These are phyloP conservation scores for Psilocybe tampanensis DNA, from an alignment of 768 basidiomycete species.

Conservation along the genomic window DNA sequence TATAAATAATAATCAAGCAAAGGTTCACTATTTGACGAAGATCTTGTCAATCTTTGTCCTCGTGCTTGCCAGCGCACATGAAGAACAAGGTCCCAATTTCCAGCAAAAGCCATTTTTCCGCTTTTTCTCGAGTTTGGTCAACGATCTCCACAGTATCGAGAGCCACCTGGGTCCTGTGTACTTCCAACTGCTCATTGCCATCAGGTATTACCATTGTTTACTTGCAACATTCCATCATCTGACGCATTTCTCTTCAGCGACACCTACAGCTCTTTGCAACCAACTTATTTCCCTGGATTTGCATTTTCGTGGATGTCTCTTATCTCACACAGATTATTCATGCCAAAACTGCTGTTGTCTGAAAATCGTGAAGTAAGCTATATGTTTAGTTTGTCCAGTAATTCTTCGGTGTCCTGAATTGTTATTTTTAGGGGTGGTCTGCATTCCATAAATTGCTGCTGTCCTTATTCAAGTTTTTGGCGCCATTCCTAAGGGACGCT, in stretches of 20 bases:
- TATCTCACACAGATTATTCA: conserved; percentile 94
- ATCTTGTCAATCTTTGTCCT: conserved; percentile 97
- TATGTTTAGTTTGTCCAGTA: not conserved
- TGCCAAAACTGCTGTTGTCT: conserved; percentile 90
- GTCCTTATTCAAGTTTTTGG: conserved; percentile 93
- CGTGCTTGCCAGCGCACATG: conserved; percentile 92
- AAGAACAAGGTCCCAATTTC: conserved; percentile 90
- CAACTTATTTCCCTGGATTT: conserved; percentile 96
- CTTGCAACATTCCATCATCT: conserved; percentile 10
- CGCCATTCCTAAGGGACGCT: conserved; percentile 85
- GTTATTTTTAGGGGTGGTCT: conserved; percentile 73
- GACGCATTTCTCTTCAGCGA: conserved; percentile 56
- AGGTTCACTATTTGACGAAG: conserved; percentile 95
- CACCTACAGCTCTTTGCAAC: conserved; percentile 94
- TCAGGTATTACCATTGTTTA: conserved; percentile 59
- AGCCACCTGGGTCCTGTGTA: conserved; percentile 85
- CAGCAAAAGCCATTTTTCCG: conserved; percentile 98
- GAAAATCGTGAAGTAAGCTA: conserved; percentile 80
- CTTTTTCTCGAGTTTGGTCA: conserved; percentile 95
- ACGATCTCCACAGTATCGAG: conserved; percentile 88
- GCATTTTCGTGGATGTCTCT: conserved; percentile 98
- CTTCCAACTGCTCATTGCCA: conserved; percentile 83
- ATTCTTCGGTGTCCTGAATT: conserved; percentile 2
- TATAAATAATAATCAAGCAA: conserved; percentile 90
- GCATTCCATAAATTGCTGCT: conserved; percentile 94